Base-by-base conservation (phyloP, 345 rosid species). In the Sisymbrium altissimum region DNA sequence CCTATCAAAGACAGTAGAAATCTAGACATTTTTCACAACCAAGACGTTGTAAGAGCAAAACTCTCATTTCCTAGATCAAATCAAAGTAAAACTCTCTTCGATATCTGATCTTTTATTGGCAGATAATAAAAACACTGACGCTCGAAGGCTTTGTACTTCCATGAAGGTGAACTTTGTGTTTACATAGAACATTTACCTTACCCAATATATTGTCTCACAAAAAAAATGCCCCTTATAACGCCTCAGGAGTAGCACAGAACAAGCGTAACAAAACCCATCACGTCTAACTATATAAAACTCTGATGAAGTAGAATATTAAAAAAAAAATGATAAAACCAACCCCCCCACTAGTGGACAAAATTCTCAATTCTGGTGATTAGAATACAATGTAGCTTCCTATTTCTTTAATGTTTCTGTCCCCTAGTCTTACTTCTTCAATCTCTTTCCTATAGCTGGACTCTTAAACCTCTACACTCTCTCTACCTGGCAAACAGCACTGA, bases 281-380 rank as follows among this genome's bases (percentile, higher is more conserved):
- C 5, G n/a, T 14, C 46, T 33, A 11, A n/a, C n/a, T n/a, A n/a
- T 6, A 9, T 45, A 38, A 6, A 70, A 70, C 57, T 46, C 13
- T 6, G 61, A 71, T 48, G 59, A 41, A 71, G 32, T 50, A 39
- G 61, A 66, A 66, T 45, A 74, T 56, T n/a, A n/a, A 44, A 30
- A 30, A 33, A 49, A n/a, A 39, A 1, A 0, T 9, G 7, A 23
- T 3, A 21, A 68, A 75, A 25, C n/a, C n/a, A 23, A 23, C 1
- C 3, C 2, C 9, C 30, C 39, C 69, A 68, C 64, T 8, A 68
- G 58, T 53, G 64, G 50, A 68, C 57, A 54, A 68, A 69, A n/a
- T 6, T 33, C 50, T 62, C 43, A 1, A 54, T 9, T 43, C 27
- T 41, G 11, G 33, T 63, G 43, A 69, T 8, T n/a, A 45, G 18